A percentile compares a stretch with the other conserved stretches of the same genome.
Evolutionary conservation across 768 basidiomycete genomes (phyloP).

Genomic region (Boletus rufocinnamomeus): DNA sequence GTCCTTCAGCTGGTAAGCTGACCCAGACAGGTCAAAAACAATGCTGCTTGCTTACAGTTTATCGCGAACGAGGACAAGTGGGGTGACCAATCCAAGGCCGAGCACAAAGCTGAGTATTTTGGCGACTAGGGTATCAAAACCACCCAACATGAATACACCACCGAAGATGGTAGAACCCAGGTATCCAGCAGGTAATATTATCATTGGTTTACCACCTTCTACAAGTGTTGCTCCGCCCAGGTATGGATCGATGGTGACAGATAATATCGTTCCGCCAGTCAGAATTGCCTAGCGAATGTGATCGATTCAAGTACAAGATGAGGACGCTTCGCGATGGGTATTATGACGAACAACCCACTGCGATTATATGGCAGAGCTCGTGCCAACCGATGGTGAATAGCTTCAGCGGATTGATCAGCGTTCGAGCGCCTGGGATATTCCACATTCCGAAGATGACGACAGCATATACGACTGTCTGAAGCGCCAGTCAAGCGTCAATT

Average conservation of each 20-base stretch:
- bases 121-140: conserved; percentile 86
- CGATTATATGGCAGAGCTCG: conserved; percentile 80
- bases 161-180: conserved; percentile 81
- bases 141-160: conserved; percentile 78
- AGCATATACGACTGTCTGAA: conserved; percentile 78
- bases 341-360: conserved; percentile 48
- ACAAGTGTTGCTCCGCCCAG: conserved; percentile 65
- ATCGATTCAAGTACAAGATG: conserved; percentile 8
- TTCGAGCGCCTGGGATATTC: conserved; percentile 80
- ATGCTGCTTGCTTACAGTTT: conserved; percentile 65
- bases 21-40: background rate
- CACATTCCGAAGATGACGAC: conserved; percentile 87
- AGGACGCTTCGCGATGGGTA: conserved; percentile 8
- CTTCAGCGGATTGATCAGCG: conserved; percentile 82
- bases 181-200: conserved; percentile 80
- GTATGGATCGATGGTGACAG: conserved; percentile 83
- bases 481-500: conserved; percentile 8
- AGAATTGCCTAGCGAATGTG: conserved; percentile 59
- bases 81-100: conserved; percentile 82
- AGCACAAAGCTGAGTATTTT: conserved; percentile 93
- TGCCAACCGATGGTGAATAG: conserved; percentile 89
- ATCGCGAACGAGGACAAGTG: conserved; percentile 83
- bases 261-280: conserved; percentile 75
- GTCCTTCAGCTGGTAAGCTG: conserved; percentile 54
- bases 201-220: conserved; percentile 70